phyloP scores from a whole-genome alignment of 2,329 filamentous ascomycete genomes.

The Orbilia blumenaviensis region DNA sequence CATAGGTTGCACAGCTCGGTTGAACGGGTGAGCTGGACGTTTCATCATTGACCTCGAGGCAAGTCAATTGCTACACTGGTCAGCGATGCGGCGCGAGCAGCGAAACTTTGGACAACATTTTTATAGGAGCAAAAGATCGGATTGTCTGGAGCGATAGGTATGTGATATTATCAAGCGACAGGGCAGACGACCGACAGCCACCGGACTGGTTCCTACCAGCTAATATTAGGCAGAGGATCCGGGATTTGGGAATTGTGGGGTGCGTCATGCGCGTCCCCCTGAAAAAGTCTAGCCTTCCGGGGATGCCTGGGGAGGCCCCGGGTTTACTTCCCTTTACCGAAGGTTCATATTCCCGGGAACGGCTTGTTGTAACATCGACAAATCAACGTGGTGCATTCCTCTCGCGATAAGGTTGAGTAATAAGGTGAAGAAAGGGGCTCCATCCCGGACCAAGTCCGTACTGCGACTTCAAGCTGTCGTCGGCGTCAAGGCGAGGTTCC shows the following conservation, averaged over 20 bases:
- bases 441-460: slow-evolving; percentile 52
- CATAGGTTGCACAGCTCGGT: slow-evolving; percentile 7
- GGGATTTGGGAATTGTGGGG: slow-evolving; percentile 54
- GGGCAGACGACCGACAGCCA: slow-evolving; percentile 32
- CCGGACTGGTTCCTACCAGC: slow-evolving; percentile 40
- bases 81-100: background rate
- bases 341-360: background rate
- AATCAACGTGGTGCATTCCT: background rate
- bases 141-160: slow-evolving; percentile 14
- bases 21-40: background rate
- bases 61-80: slow-evolving; percentile 2
- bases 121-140: slow-evolving; percentile 27
- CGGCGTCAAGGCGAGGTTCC: slow-evolving; percentile 51
- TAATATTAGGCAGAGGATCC: slow-evolving; percentile 50
- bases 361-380: slow-evolving; percentile 12
- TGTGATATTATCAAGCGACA: slow-evolving; percentile 20
- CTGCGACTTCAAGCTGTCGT: slow-evolving; percentile 30
- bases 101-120: background rate
- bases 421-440: slow-evolving; percentile 32
- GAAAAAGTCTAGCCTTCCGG: slow-evolving; percentile 28
- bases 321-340: background rate
- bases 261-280: slow-evolving; percentile 53
- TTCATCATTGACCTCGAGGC: background rate
- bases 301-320: background rate
- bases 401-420: slow-evolving; percentile 21